Conservation (phyloP, 2,329 filamentous ascomycete species). For the Tolypocladium endophyticum region DNA sequence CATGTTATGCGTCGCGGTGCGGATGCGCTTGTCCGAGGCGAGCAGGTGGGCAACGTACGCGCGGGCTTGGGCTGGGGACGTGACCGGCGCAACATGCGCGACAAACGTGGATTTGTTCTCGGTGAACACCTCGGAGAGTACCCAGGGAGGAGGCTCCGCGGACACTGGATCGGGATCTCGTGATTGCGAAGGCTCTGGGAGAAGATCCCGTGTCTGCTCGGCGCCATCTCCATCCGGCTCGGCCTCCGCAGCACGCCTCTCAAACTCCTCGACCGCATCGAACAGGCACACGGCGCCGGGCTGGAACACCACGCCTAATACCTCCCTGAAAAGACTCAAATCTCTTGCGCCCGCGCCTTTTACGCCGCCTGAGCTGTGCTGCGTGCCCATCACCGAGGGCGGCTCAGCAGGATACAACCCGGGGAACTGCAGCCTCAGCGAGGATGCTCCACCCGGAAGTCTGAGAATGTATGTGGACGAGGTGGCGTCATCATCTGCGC, state of each 20-base stretch:
- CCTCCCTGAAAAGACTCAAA: slow-evolving; percentile 56
- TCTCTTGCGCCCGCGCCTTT: slow-evolving; percentile 64
- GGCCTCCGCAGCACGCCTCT: slow-evolving; percentile 27
- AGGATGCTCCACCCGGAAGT: slow-evolving; percentile 52
- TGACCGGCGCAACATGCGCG: slow-evolving; percentile 62
- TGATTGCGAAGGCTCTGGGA: neutral
- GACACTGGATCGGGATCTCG: slow-evolving; percentile 8
- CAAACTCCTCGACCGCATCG: slow-evolving; percentile 74
- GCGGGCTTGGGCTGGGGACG: slow-evolving; percentile 60
- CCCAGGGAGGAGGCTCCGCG: slow-evolving; percentile 49
- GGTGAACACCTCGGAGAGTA: slow-evolving; percentile 58
- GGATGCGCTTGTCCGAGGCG: slow-evolving; percentile 70
- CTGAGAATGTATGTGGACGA: slow-evolving; percentile 46
- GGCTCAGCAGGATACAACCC: slow-evolving; percentile 62
- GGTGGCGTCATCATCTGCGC: slow-evolving; percentile 22
- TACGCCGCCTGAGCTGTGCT: slow-evolving; percentile 65
- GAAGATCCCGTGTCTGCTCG: slow-evolving; percentile 7
- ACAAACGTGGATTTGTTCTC: slow-evolving; percentile 87
- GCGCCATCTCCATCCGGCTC: neutral
- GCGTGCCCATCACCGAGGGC: slow-evolving; percentile 65
- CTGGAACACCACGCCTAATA: slow-evolving; percentile 57
- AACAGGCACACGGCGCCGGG: slow-evolving; percentile 77
- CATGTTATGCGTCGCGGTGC: slow-evolving; percentile 90
- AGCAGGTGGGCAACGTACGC: slow-evolving; percentile 65
- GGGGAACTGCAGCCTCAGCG: slow-evolving; percentile 58